These are phyloP conservation scores for Hyaloperonospora brassicae DNA, from an alignment of 352 stramenopile species.

Conservation along the genomic window DNA sequence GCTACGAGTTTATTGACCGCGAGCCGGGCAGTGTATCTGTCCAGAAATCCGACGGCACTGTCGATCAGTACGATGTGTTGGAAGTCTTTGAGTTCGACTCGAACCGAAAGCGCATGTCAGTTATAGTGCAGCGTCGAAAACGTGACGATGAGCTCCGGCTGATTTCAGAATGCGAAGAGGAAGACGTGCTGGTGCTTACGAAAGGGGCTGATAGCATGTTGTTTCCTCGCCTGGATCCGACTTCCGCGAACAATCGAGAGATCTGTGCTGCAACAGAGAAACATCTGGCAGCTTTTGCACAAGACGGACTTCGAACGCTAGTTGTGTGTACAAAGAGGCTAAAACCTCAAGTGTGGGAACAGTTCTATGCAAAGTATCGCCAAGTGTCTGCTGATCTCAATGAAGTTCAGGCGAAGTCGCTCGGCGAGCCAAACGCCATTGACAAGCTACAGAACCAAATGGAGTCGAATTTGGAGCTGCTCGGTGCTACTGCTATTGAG, in stretches of 20 bases:
- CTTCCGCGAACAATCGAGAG: conserved; percentile 32
- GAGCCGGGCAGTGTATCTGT: conserved; percentile 60
- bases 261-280: conserved; percentile 42
- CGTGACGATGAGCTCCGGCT: conserved; percentile 61
- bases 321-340: conserved; percentile 74
- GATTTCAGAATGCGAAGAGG: conserved; percentile 60
- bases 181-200: conserved; percentile 64
- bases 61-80: conserved; percentile 85
- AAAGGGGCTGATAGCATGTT: conserved; percentile 84
- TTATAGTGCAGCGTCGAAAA: conserved; percentile 68
- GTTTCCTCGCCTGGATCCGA: conserved; percentile 56
- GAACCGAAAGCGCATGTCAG: conserved; percentile 80
- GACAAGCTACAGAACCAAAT: conserved; percentile 67
- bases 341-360: conserved; percentile 42
- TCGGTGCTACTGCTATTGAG: conserved; percentile 83
- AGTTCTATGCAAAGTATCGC: conserved; percentile 65
- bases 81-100: conserved; percentile 93
- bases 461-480: conserved; percentile 65
- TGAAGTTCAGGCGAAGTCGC: conserved; percentile 63
- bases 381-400: conserved; percentile 46
- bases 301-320: conserved; percentile 83
- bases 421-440: conserved; percentile 54
- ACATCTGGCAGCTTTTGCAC: conserved; percentile 77
- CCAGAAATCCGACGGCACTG: conserved; percentile 43
- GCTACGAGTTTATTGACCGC: conserved; percentile 71